Evolutionary conservation across 768 basidiomycete genomes (phyloP), one percentile per base, ranked within the genome.

Genomic region (Sutorius australiensis): DNA sequence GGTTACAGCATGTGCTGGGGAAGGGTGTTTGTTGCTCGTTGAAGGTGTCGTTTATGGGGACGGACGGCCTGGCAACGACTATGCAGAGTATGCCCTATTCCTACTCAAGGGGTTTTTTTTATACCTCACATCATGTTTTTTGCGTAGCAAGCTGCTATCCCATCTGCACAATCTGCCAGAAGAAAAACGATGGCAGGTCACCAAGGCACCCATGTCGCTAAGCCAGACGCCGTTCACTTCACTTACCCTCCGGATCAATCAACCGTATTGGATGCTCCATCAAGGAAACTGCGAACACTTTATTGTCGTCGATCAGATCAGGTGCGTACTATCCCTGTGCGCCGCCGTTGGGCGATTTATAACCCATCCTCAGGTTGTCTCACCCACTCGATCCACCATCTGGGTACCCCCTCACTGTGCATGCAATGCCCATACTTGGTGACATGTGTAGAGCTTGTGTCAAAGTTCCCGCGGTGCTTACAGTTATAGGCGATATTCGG

Each of bases 181-280:
- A 68, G 71, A 55, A 67, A 71, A 63, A 53, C 64, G 60, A 36
- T 54, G 42, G 39, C 48, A 41, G 21, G 67, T 77, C 16, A 67
- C 53, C 50, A 79, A 74, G 61, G 79, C 73, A 13, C 48, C 72
- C 4, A 73, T 68, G 9, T 61, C 77, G 4, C 73, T 85, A 62
- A 62, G 71, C 48, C 74, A 82, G 49, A 81, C 80, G 8, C 50
- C 64, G 9, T 70, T 92, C 37, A 67, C 73, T 1, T 77, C 81
- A 1, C 76, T 92, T 21, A 69, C 75, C 4, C 67, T 92, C 19
- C 78, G 84, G 31, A 66, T 89, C 34, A 80, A 88, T 58, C 77
- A 86, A 61, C 92, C 92, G 0, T 92, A 93, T 58, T 90, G 87
- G 83, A 71, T 92, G 50, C 72, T 92, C 16, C 91, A 93, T 61